phyloP scores from a whole-genome alignment of 805 yeast species.

The Metschnikowia drakensbergensis region DNA sequence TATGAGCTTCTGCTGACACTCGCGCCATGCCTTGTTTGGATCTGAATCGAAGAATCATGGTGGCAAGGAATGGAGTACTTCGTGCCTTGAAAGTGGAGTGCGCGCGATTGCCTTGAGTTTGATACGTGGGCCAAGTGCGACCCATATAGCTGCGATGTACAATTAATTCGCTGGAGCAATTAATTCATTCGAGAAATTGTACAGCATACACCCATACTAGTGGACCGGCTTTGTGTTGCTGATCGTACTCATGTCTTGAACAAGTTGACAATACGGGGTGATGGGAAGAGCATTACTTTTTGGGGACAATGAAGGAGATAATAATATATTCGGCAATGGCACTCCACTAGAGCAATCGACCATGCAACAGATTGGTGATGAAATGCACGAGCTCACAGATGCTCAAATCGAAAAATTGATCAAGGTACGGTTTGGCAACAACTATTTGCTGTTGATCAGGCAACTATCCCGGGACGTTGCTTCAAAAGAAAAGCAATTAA shows the following conservation, averaged over 20 bases:
- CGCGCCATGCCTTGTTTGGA: constrained; percentile 82
- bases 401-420: constrained; percentile 22
- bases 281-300: neutral
- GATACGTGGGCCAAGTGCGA: neutral
- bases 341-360: neutral
- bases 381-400: constrained; percentile 21
- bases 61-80: neutral
- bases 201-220: no score
- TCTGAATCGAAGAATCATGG: constrained; percentile 61
- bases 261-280: neutral
- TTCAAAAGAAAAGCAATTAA: constrained; percentile 44
- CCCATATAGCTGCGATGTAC: neutral
- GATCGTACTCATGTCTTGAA: neutral
- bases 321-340: neutral
- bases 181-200: neutral
- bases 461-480: constrained; percentile 49
- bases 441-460: constrained; percentile 34
- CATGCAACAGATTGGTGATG: constrained; percentile 8
- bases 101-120: constrained; percentile 1
- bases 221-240: neutral
- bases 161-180: neutral
- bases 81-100: neutral
- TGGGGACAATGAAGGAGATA: neutral
- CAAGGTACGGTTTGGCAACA: constrained; percentile 23
- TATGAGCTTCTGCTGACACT: constrained; percentile 45